Conservation (phyloP, 2,329 filamentous ascomycete species). For the Alternaria triticina region DNA sequence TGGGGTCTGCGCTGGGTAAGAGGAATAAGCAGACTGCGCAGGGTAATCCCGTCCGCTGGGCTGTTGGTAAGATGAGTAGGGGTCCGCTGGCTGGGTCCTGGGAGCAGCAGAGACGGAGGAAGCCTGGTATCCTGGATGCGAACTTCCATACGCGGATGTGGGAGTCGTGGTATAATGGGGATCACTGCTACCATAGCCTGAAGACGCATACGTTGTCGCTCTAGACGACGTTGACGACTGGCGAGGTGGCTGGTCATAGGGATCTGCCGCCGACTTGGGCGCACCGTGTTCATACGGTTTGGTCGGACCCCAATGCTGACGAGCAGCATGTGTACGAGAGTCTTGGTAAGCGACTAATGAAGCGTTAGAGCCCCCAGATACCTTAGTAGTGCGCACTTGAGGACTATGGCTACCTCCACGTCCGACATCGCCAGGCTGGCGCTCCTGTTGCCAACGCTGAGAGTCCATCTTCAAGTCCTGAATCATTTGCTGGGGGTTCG, state of each 20-base stretch:
- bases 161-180: constrained; percentile 44
- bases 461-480: constrained; percentile 57
- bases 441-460: constrained; percentile 51
- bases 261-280: constrained; percentile 20
- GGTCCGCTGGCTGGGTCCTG: constrained; percentile 41
- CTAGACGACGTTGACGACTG: constrained; percentile 18
- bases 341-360: constrained; percentile 53
- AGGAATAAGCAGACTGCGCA: constrained; percentile 28
- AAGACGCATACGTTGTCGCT: constrained; percentile 21
- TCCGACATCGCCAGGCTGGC: constrained; percentile 39
- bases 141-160: constrained; percentile 32
- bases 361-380: constrained; percentile 55
- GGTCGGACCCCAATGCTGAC: constrained; percentile 50
- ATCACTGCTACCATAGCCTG: constrained; percentile 32
- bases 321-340: constrained; percentile 51
- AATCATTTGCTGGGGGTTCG: constrained; percentile 54
- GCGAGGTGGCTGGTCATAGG: constrained; percentile 21
- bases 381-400: constrained; percentile 48
- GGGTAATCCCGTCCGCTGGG: constrained; percentile 31
- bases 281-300: constrained; percentile 32
- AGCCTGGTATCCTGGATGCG: constrained; percentile 35
- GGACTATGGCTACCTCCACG: constrained; percentile 57
- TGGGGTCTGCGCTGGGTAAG: constrained; percentile 38
- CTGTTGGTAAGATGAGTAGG: constrained; percentile 40
- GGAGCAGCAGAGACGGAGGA: constrained; percentile 32